Evolutionary conservation across 257 asterid species (phyloP).

Genomic region (Solanum clarkiae): DNA sequence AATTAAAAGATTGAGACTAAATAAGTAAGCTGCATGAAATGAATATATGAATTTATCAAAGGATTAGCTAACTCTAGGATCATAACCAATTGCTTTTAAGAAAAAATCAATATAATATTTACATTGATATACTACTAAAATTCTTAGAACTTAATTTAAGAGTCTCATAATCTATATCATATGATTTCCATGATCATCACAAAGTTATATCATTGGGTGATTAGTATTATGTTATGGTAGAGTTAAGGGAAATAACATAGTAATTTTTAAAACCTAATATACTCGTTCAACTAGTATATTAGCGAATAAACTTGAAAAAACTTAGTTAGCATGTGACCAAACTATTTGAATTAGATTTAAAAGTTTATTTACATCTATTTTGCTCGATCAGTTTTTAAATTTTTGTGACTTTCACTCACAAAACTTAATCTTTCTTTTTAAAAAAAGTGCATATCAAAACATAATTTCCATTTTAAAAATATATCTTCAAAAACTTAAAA

Average conservation of each 20-base stretch:
- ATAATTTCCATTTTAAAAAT: neutral
- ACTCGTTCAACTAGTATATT: neutral
- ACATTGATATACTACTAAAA: neutral
- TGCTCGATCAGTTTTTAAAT: neutral
- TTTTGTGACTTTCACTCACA: neutral
- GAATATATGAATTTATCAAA: neutral
- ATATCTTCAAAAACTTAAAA: neutral
- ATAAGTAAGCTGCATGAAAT: neutral
- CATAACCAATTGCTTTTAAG: neutral
- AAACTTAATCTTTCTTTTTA: neutral
- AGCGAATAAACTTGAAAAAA: neutral
- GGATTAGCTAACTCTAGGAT: neutral
- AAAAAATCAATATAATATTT: neutral
- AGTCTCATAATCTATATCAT: neutral
- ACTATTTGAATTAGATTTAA: neutral
- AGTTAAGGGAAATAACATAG: neutral
- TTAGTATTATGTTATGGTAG: neutral
- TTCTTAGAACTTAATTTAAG: neutral
- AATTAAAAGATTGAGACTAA: neutral
- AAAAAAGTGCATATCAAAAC: fast-evolving
- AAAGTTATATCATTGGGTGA: neutral
- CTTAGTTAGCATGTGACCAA: neutral
- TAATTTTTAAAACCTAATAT: neutral
- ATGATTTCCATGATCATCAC: neutral
- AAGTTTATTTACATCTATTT: neutral